These are phyloP conservation scores for Pleurotus djamor DNA, from an alignment of 768 basidiomycete species.

Conservation along the genomic window DNA sequence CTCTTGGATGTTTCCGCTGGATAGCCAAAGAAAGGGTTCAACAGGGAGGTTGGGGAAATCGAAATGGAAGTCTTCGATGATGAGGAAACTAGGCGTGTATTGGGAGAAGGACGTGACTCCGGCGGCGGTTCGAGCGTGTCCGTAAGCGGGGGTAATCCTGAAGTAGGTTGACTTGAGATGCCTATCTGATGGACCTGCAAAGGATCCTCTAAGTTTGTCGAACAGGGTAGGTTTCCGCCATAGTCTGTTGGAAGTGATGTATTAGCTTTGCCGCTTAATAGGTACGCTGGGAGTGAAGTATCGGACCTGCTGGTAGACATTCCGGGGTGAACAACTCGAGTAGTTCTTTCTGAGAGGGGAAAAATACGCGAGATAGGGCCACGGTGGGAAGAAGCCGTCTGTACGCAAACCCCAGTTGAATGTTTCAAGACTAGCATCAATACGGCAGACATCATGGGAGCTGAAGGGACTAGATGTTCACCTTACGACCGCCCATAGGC, in stretches of 20 bases:
- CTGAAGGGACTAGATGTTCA: slow-evolving; percentile 25
- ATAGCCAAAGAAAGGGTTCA: slow-evolving; percentile 80
- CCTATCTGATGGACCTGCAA: slow-evolving; percentile 24
- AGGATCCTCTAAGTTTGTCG: slow-evolving; percentile 50
- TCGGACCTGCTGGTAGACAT: slow-evolving; percentile 57
- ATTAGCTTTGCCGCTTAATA: neutral
- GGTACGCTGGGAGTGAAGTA: slow-evolving; percentile 2
- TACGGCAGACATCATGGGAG: slow-evolving; percentile 1
- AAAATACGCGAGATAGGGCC: slow-evolving; percentile 63
- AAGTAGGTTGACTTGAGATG: slow-evolving; percentile 9
- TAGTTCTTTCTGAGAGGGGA: slow-evolving; percentile 56
- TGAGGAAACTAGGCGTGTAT: slow-evolving; percentile 13
- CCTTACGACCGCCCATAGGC: slow-evolving; percentile 68
- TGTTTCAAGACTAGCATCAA: slow-evolving; percentile 7
- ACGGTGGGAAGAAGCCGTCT: slow-evolving; percentile 64
- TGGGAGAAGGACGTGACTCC: slow-evolving; percentile 13
- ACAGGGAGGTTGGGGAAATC: slow-evolving; percentile 54
- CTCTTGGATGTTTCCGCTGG: slow-evolving; percentile 39
- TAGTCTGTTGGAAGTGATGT: slow-evolving; percentile 47
- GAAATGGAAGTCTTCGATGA: slow-evolving; percentile 27
- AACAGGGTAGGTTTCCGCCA: slow-evolving; percentile 57
- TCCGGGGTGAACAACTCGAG: slow-evolving; percentile 49
- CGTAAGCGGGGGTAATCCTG: slow-evolving; percentile 10
- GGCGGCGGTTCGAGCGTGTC: slow-evolving; percentile 8
- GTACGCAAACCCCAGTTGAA: slow-evolving; percentile 7